Conservation (phyloP, 139 green algal species). For the Chlamydomonas asymmetrica region DNA sequence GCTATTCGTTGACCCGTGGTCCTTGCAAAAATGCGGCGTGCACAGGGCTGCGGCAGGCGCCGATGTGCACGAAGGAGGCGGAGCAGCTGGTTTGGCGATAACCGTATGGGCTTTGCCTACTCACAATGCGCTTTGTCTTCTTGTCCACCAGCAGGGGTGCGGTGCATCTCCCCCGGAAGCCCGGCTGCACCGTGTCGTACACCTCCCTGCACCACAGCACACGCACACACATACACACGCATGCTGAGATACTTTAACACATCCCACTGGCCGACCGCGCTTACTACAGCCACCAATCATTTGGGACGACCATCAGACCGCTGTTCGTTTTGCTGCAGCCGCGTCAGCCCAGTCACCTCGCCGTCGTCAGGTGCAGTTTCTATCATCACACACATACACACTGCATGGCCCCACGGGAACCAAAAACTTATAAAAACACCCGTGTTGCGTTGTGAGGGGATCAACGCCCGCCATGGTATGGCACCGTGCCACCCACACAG, state of each 20-base stretch:
- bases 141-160: slow-evolving; percentile 86
- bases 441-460: no score
- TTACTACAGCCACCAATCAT: not conserved
- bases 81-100: no score
- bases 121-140: slow-evolving; percentile 20
- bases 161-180: slow-evolving; percentile 84
- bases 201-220: slow-evolving; percentile 62
- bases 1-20: no score
- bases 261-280: no score
- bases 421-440: not conserved
- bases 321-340: no score
- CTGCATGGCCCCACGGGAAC: not conserved
- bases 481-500: no score
- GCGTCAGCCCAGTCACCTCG: not conserved
- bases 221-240: not conserved
- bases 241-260: not conserved
- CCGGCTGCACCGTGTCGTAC: slow-evolving; percentile 71
- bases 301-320: not conserved
- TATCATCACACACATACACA: slow-evolving; percentile 2
- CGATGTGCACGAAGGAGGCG: no score
- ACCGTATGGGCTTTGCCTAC: no score
- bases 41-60: no score
- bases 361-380: not conserved
- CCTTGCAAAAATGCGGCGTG: no score
- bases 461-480: no score